Percentiles rank a stretch among this genome's conserved stretches.
Evolutionary conservation across 2,329 filamentous ascomycete genomes (phyloP).

Genomic region (Aspergillus tanneri): DNA sequence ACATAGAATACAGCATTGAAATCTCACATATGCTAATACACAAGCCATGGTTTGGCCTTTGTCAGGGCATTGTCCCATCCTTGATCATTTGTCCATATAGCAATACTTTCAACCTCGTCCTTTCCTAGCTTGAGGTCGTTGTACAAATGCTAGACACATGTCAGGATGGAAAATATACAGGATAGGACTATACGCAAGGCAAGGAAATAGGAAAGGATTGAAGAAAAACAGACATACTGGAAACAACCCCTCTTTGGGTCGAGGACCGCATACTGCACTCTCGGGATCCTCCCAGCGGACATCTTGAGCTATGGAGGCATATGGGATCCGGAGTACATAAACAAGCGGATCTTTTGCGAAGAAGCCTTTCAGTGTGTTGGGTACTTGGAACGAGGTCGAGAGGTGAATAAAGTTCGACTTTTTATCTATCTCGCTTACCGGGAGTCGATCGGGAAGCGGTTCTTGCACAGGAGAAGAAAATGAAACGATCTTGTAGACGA

Average conservation of each 20-base stretch:
- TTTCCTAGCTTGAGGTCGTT: constrained; percentile 39
- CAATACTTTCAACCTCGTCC: constrained; percentile 39
- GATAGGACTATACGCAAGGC: no score
- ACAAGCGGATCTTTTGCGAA: constrained; percentile 39
- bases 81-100: constrained; percentile 38
- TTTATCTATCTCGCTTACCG: constrained; percentile 39
- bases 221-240: constrained; percentile 30
- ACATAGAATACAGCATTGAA: no score
- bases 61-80: constrained; percentile 39
- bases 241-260: constrained; percentile 41
- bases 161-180: background rate
- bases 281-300: constrained; percentile 42
- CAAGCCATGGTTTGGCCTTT: constrained; percentile 37
- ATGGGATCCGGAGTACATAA: constrained; percentile 40
- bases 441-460: constrained; percentile 36
- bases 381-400: constrained; percentile 38
- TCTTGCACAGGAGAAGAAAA: constrained; percentile 37
- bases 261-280: constrained; percentile 35
- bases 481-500: constrained; percentile 42
- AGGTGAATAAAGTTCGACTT: constrained; percentile 41
- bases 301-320: constrained; percentile 27
- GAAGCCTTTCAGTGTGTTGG: constrained; percentile 40
- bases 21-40: no score
- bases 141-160: constrained; percentile 35
- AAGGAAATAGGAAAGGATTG: background rate